Base-by-base conservation (phyloP, 2,329 filamentous ascomycete genomes). In the Alternaria triticimaculans region DNA sequence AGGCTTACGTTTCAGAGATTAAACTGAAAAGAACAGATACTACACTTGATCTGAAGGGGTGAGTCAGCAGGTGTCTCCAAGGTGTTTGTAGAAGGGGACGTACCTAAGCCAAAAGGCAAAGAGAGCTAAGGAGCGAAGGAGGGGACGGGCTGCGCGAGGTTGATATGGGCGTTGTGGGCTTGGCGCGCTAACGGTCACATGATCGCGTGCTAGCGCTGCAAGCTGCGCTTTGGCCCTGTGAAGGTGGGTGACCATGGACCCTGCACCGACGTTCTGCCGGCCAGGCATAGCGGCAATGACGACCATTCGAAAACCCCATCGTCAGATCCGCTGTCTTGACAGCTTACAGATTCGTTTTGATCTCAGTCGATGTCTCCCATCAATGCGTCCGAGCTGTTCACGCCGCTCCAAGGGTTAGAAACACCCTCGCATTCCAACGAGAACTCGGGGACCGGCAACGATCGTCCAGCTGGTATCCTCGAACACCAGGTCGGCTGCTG, bases 1-100 rank as follows among this genome's bases (percentile, higher is more conserved):
- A 9, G 3, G 5, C 45, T n/a, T 48, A 48, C 45, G 37, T 41
- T 41, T 48, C 45, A 51, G 48, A 26, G 48, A 51, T 51, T 51
- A 51, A 51, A 51, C 48, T 51, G 25, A 51, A 51, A 33, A 51
- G 48, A 51, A 51, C 48, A 51, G 48, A 51, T 51, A 51, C 48
- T 51, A 51, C 48, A 51, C 48, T 51, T 51, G 48, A 51, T 51
- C 48, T 41, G 37, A 3, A 11, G 37, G 37, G 15, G 37, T 10
- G 8, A 18, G 37, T 41, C n/a, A 41, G 37, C n/a, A 15, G 30
- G 30, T 33, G 30, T 33, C 30, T 33, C 30, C 6, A 15, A 15
- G 30, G 30, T 33, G 30, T 33, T 33, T 4, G 30, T 33, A 15
- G 33, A 37, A 37, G 8, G 33, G 37, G 15, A 41, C 37, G 37